Evolutionary conservation across 768 basidiomycete species (phyloP).

Genomic region (Cystofilobasidium capitatum): DNA sequence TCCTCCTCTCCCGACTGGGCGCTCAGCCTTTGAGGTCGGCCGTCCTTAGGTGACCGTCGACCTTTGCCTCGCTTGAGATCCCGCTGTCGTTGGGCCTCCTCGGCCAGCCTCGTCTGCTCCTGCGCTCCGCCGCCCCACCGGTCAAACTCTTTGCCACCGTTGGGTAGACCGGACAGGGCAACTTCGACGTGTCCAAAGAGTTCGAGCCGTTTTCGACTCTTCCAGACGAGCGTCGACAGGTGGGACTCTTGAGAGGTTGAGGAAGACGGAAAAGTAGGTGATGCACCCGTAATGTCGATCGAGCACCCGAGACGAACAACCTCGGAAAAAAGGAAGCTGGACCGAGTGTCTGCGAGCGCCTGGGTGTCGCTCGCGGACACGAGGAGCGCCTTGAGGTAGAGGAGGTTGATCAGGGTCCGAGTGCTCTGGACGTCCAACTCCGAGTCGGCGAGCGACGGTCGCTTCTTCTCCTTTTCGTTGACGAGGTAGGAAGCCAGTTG

Average conservation of each 20-base stretch:
- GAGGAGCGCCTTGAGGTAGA: slow-evolving; percentile 19
- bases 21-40: too few species aligned
- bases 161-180: slow-evolving; percentile 8
- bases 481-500: neutral
- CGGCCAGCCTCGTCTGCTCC: slow-evolving; percentile 8
- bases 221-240: slow-evolving; percentile 19
- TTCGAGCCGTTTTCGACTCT: slow-evolving; percentile 19
- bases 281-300: neutral
- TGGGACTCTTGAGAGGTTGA: neutral
- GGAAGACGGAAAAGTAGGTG: neutral
- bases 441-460: neutral
- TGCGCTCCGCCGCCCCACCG: slow-evolving; percentile 16
- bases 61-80: neutral
- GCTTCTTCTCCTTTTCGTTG: neutral
- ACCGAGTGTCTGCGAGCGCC: neutral
- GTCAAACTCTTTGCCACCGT: slow-evolving; percentile 1
- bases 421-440: neutral
- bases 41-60: neutral
- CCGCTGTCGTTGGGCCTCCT: neutral
- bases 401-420: slow-evolving; percentile 7
- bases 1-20: neutral
- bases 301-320: neutral
- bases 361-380: neutral
- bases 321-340: neutral
- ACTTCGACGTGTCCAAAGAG: neutral